These are phyloP conservation scores for Elymus sibiricus DNA, from an alignment of 176 grass and related monocot genomes.

Conservation along the genomic window DNA sequence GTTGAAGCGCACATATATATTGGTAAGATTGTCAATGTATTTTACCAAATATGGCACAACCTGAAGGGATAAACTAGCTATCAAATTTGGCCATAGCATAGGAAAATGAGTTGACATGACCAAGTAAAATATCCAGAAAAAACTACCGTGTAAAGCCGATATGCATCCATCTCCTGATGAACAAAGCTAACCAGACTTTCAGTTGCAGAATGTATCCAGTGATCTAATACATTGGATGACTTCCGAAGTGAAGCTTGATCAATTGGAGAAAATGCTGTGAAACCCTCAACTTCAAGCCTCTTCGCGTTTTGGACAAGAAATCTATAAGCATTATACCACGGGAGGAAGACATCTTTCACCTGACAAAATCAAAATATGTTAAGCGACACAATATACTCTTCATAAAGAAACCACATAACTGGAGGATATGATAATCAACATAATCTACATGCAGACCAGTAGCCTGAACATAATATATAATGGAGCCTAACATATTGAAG, in stretches of 20 bases:
- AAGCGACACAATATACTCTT: conserved; percentile 12
- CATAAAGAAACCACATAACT: conserved; percentile 15
- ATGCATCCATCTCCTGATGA: conserved; percentile 95
- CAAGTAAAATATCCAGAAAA: conserved; percentile 26
- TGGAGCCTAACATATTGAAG: not conserved
- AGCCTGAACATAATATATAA: conserved; percentile 12
- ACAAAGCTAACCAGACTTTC: conserved; percentile 97
- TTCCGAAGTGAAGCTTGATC: conserved; percentile 58
- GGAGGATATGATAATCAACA: not conserved
- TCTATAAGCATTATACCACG: conserved; percentile 98
- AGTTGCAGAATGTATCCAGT: conserved; percentile 98
- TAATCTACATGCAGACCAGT: conserved; percentile 22
- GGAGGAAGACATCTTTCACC: conserved; percentile 99
- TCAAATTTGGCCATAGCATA: conserved; percentile 3
- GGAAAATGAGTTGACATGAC: conserved; percentile 10
- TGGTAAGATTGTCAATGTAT: conserved; percentile 95
- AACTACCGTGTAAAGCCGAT: conserved; percentile 85
- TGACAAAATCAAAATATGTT: conserved; percentile 31
- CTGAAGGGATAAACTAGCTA: conserved; percentile 39
- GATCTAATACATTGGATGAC: conserved; percentile 93
- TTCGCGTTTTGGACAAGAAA: conserved; percentile 99
- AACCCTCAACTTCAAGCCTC: conserved; percentile 90
- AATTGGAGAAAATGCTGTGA: conserved; percentile 60
- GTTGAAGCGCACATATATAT: conserved; percentile 97
- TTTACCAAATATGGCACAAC: conserved; percentile 97